phyloP scores from a whole-genome alignment of 495 filamentous ascomycete genomes.

The Penicillium chermesinum region DNA sequence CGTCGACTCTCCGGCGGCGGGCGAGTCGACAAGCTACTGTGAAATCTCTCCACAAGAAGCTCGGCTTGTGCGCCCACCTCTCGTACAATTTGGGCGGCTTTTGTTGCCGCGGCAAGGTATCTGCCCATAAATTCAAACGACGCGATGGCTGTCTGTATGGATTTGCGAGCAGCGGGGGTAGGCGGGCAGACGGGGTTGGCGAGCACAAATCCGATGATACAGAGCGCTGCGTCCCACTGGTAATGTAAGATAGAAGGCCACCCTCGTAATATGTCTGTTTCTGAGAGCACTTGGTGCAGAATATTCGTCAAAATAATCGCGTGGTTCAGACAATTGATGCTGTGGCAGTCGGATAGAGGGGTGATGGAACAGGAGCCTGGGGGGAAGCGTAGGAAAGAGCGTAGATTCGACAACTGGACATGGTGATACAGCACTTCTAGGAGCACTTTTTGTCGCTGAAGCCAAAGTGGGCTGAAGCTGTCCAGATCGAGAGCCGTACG shows the following conservation, averaged over 20 bases:
- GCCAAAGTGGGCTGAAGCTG: constrained; percentile 25
- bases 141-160: constrained; percentile 27
- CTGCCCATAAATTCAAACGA: constrained; percentile 30
- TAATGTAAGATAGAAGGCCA: constrained; percentile 45
- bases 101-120: background rate
- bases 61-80: constrained; percentile 3
- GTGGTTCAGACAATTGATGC: constrained; percentile 34
- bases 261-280: constrained; percentile 40
- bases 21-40: constrained; percentile 1
- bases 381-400: constrained; percentile 23
- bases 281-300: constrained; percentile 41
- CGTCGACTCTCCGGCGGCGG: background rate
- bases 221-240: constrained; percentile 48
- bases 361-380: constrained; percentile 5
- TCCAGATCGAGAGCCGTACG: constrained; percentile 32
- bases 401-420: constrained; percentile 18
- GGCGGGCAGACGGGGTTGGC: constrained; percentile 33
- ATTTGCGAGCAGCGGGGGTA: constrained; percentile 27
- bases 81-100: constrained; percentile 1
- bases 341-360: constrained; percentile 27
- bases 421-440: constrained; percentile 32
- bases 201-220: constrained; percentile 44
- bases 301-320: constrained; percentile 45
- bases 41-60: constrained; percentile 5
- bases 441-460: constrained; percentile 26